Percentiles rank a stretch among this genome's conserved stretches.
phyloP scores from a whole-genome alignment of 345 rosid species.

The Laguncularia racemosa region DNA sequence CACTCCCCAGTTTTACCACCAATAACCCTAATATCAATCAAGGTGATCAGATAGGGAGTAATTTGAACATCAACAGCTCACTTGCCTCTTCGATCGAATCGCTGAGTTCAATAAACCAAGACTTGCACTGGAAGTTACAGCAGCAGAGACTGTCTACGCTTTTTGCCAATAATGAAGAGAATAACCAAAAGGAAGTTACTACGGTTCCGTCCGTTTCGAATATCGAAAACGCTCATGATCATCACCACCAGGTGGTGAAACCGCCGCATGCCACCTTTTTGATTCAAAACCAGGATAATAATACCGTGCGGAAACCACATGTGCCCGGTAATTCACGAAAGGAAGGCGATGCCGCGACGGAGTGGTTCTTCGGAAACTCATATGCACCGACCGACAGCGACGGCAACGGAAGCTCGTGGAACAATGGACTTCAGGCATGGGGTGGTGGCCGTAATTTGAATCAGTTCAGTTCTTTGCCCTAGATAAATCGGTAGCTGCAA shows the following conservation, averaged over 20 bases:
- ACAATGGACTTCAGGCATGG: conserved; percentile 36
- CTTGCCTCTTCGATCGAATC: conserved; percentile 85
- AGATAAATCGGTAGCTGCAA: conserved; percentile 8
- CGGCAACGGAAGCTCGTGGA: conserved; percentile 16
- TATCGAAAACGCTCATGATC: conserved; percentile 9
- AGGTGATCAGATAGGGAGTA: conserved; percentile 24
- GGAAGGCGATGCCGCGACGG: conserved; percentile 32
- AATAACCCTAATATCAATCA: conserved; percentile 29
- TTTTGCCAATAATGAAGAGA: conserved; percentile 35
- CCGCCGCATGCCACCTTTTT: conserved; percentile 51
- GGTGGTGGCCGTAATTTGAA: conserved; percentile 22
- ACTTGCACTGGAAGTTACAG: conserved; percentile 91
- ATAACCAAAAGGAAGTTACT: conserved; percentile 8
- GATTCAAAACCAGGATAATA: no score
- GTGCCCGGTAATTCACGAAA: conserved; percentile 32
- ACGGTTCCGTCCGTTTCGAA: conserved; percentile 5
- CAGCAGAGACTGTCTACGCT: conserved; percentile 75
- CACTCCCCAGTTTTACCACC: conserved; percentile 20
- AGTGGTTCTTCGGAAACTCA: conserved; percentile 67
- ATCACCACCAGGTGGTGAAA: conserved; percentile 35
- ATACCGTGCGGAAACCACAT: conserved; percentile 38
- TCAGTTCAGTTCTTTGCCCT: conserved; percentile 42
- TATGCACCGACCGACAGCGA: conserved; percentile 27
- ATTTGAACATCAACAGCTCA: conserved; percentile 47
- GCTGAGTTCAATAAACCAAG: conserved; percentile 82